These are phyloP conservation scores for Polytrichum formosum DNA, from an alignment of 225 moss, liverwort and hornwort genomes.

Conservation along the genomic window DNA sequence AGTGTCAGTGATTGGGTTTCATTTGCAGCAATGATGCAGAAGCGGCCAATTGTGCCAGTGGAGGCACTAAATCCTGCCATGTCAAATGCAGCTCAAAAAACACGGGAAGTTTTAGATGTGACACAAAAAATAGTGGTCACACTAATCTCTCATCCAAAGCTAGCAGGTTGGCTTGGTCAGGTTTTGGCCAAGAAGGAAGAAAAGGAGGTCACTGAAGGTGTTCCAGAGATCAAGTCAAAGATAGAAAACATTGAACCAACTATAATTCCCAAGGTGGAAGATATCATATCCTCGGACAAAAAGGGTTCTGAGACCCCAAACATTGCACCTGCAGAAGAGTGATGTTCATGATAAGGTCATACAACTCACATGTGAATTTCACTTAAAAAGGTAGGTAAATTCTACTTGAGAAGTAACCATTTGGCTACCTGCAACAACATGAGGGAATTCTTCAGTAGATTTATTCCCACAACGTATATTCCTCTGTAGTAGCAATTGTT, in stretches of 20 bases:
- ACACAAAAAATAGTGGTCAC: slow-evolving; percentile 51
- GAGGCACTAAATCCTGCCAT: slow-evolving; percentile 56
- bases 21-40: slow-evolving; percentile 49
- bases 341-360: not conserved
- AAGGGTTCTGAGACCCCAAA: not conserved
- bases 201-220: slow-evolving; percentile 7
- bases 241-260: not conserved
- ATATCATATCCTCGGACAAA: not conserved
- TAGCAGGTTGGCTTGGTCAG: slow-evolving; percentile 49
- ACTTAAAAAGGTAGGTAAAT: too few species aligned
- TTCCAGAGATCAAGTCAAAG: not conserved
- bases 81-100: slow-evolving; percentile 59
- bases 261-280: not conserved
- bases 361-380: too few species aligned
- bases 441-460: too few species aligned
- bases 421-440: too few species aligned
- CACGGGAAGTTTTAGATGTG: slow-evolving; percentile 58
- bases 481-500: too few species aligned
- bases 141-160: slow-evolving; percentile 50
- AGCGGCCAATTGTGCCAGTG: slow-evolving; percentile 55
- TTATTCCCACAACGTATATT: too few species aligned
- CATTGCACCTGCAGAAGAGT: not conserved
- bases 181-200: slow-evolving; percentile 20
- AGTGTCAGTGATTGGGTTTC: too few species aligned
- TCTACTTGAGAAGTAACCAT: too few species aligned